Conservation (phyloP, 176 grass and related monocot genomes). For the Aechmea fasciata region DNA sequence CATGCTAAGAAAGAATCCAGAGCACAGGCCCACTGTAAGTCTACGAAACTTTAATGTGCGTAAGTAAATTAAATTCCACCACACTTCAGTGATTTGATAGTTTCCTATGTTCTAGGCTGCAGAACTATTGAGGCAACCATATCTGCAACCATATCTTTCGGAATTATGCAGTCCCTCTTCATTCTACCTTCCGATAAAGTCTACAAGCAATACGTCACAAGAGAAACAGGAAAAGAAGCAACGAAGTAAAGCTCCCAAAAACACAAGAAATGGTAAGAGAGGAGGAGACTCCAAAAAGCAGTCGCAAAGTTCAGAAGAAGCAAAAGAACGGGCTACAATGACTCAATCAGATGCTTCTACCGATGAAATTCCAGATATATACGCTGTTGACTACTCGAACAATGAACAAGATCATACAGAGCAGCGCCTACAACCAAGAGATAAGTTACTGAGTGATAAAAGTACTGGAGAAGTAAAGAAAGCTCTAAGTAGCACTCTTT, state of each 20-base stretch:
- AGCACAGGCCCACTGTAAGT: slow-evolving; percentile 86
- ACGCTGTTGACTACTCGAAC: slow-evolving; percentile 16
- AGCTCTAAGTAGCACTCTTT: background rate
- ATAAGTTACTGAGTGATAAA: background rate
- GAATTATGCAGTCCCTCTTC: slow-evolving; percentile 48
- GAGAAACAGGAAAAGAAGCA: slow-evolving; percentile 47
- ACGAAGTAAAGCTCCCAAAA: slow-evolving; percentile 30
- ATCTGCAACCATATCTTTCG: slow-evolving; percentile 62
- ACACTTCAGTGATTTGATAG: background rate
- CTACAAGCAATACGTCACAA: slow-evolving; percentile 35
- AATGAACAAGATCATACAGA: slow-evolving; percentile 10
- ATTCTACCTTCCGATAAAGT: slow-evolving; percentile 69
- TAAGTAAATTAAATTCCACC: background rate
- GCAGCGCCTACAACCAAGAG: background rate
- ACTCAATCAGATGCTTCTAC: slow-evolving; percentile 37
- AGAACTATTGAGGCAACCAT: slow-evolving; percentile 56
- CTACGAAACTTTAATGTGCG: background rate
- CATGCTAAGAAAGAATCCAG: slow-evolving; percentile 87
- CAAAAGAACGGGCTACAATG: slow-evolving; percentile 12
- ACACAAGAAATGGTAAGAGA: slow-evolving; percentile 20
- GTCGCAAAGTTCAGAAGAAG: slow-evolving; percentile 17
- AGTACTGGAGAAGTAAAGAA: background rate
- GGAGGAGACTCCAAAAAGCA: slow-evolving; percentile 18
- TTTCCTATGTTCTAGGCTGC: slow-evolving; percentile 37
- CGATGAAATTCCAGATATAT: slow-evolving; percentile 32